These are phyloP conservation scores for Beauveria asiatica DNA, from an alignment of 2,329 filamentous ascomycete genomes.

Conservation along the genomic window DNA sequence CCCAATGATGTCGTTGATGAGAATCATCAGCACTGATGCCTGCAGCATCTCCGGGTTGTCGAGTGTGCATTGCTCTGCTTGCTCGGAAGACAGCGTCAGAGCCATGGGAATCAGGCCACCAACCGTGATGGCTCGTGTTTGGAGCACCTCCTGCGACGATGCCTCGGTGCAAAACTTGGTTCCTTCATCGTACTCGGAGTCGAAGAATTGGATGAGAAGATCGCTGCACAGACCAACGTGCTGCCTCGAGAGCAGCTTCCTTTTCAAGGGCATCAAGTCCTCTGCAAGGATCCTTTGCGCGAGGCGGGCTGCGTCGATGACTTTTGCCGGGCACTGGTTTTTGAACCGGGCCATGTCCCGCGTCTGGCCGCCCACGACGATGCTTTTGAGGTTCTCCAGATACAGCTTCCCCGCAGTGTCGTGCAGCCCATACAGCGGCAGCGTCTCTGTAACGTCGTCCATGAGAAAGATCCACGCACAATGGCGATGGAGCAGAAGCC, in stretches of 20 bases:
- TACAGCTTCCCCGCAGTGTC: slow-evolving; percentile 4
- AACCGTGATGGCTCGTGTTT: slow-evolving; percentile 2
- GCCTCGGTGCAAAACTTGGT: slow-evolving; percentile 4
- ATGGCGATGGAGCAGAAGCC: slow-evolving; percentile 7
- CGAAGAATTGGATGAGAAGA: slow-evolving; percentile 1
- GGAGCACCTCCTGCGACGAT: background rate
- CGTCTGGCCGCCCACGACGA: background rate
- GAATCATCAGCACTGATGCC: background rate
- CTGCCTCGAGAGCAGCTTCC: background rate
- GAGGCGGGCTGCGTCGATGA: background rate
- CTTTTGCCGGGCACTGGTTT: background rate
- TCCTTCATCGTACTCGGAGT: slow-evolving; percentile 3
- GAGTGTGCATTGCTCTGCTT: background rate
- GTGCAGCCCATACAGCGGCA: slow-evolving; percentile 4
- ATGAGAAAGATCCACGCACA: slow-evolving; percentile 4
- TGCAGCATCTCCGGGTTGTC: background rate
- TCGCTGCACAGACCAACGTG: background rate
- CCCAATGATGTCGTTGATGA: slow-evolving; percentile 9
- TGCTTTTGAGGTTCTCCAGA: slow-evolving; percentile 5
- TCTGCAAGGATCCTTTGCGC: slow-evolving; percentile 2
- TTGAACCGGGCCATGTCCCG: slow-evolving; percentile 1
- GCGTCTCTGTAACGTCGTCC: slow-evolving; percentile 3
- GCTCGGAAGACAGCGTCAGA: background rate
- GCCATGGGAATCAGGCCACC: slow-evolving; percentile 2
- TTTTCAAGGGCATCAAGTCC: slow-evolving; percentile 8